A percentile compares a stretch with the other conserved stretches of the same genome.
Evolutionary conservation across 306 rosid species (phyloP).

Genomic region (Echinosophora koreensis): DNA sequence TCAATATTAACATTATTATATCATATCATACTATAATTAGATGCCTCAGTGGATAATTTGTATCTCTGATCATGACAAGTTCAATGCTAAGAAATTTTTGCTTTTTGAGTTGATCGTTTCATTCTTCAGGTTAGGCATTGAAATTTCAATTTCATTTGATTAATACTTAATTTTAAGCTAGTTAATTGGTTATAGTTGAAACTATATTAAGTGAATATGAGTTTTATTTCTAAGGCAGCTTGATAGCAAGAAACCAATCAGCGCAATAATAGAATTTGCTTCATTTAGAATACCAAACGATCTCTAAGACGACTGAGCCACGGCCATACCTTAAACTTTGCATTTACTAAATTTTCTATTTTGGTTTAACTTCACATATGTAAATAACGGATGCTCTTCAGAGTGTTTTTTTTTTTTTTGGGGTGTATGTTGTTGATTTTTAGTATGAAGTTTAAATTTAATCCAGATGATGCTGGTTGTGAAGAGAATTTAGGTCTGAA

Average conservation of each 20-base stretch:
- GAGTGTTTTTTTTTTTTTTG: too few species aligned
- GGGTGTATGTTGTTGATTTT: too few species aligned
- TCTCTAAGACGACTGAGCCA: neutral
- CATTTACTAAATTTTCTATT: too few species aligned
- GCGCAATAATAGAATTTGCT: neutral
- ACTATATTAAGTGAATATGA: neutral
- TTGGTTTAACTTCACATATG: neutral
- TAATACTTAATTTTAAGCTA: neutral
- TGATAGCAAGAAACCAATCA: neutral
- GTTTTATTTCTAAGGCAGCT: neutral
- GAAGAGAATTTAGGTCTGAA: too few species aligned
- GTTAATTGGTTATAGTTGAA: neutral
- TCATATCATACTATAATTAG: conserved; percentile 24
- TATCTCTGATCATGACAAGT: conserved; percentile 12
- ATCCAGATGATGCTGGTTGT: too few species aligned
- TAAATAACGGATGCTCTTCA: too few species aligned
- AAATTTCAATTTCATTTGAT: neutral
- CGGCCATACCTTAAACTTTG: neutral
- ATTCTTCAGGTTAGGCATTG: neutral
- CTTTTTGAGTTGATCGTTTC: neutral
- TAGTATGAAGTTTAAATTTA: too few species aligned
- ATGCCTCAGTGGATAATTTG: conserved; percentile 1
- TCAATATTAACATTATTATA: conserved; percentile 25
- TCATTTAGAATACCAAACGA: neutral
- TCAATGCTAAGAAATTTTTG: neutral